Evolutionary conservation across 768 basidiomycete species (phyloP).

Genomic region (Trichaptum fuscoviolaceum): DNA sequence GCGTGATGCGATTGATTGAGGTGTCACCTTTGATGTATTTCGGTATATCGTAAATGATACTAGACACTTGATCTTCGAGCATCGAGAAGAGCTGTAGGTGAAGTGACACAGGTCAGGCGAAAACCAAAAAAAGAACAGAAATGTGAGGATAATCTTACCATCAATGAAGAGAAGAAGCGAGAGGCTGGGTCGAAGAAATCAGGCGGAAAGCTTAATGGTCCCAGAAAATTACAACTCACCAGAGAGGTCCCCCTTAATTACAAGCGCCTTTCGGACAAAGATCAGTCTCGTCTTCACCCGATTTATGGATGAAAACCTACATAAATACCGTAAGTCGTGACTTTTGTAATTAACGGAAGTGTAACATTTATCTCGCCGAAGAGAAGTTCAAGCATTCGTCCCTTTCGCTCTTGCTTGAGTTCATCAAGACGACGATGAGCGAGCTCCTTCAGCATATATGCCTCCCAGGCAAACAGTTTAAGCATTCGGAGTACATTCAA

Average conservation of each 20-base stretch:
- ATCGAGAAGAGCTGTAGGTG: conserved; percentile 47
- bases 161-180: conserved; percentile 13
- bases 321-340: conserved; percentile 56
- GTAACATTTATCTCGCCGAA: conserved; percentile 40
- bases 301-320: conserved; percentile 19
- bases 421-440: conserved; percentile 57
- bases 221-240: conserved; percentile 13
- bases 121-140: conserved; percentile 24
- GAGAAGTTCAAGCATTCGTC: conserved; percentile 44
- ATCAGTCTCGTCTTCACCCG: conserved; percentile 16
- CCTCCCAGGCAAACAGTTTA: conserved; percentile 66
- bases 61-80: conserved; percentile 44
- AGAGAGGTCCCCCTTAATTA: conserved; percentile 33
- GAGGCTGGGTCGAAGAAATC: conserved; percentile 28
- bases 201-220: conserved; percentile 3
- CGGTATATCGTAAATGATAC: conserved; percentile 28
- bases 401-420: conserved; percentile 46
- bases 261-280: conserved; percentile 22
- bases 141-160: conserved; percentile 30
- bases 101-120: too few species aligned
- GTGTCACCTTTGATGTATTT: conserved; percentile 16
- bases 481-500: conserved; percentile 59
- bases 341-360: conserved; percentile 61
- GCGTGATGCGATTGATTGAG: conserved; percentile 21
- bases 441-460: conserved; percentile 43